Conservation (phyloP, 2,329 filamentous ascomycete genomes). For the Talaromyces sp. region DNA sequence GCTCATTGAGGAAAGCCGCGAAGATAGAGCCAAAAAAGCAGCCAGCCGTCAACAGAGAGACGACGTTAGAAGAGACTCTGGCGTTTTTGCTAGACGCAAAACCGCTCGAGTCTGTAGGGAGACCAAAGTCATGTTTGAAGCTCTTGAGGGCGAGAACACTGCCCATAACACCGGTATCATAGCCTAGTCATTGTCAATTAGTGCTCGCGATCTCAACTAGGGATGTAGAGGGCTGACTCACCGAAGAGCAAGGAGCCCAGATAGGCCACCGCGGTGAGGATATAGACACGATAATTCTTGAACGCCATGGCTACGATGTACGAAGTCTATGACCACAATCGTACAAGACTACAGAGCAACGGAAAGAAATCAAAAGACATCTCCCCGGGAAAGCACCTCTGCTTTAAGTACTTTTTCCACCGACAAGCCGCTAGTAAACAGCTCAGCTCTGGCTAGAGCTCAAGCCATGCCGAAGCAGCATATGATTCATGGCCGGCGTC, state of each 20-base stretch:
- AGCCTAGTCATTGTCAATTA: slow-evolving; percentile 27
- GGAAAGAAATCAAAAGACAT: not conserved
- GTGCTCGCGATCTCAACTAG: not conserved
- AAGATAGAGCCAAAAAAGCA: not conserved
- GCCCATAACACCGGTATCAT: slow-evolving; percentile 45
- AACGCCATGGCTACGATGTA: slow-evolving; percentile 21
- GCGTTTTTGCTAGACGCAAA: slow-evolving; percentile 35
- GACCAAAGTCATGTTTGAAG: slow-evolving; percentile 43
- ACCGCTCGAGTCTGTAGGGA: slow-evolving; percentile 30
- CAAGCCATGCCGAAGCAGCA: not conserved
- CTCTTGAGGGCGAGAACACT: slow-evolving; percentile 39
- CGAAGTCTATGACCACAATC: not conserved
- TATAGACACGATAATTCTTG: slow-evolving; percentile 45
- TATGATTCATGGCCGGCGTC: not conserved
- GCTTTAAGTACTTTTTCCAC: not conserved
- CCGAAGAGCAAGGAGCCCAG: slow-evolving; percentile 46
- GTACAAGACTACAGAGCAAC: not conserved
- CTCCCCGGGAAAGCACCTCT: not conserved
- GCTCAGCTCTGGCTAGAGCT: not conserved
- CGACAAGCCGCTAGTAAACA: not conserved
- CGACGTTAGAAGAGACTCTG: not conserved
- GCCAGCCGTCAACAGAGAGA: not conserved
- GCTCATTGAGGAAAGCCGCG: not conserved
- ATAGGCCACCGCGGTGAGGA: slow-evolving; percentile 45
- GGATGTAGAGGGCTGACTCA: slow-evolving; percentile 19